Percentiles rank a stretch among this genome's conserved stretches.
Conservation (phyloP, 179 eudicot genomes). For the Silene vulgaris region DNA sequence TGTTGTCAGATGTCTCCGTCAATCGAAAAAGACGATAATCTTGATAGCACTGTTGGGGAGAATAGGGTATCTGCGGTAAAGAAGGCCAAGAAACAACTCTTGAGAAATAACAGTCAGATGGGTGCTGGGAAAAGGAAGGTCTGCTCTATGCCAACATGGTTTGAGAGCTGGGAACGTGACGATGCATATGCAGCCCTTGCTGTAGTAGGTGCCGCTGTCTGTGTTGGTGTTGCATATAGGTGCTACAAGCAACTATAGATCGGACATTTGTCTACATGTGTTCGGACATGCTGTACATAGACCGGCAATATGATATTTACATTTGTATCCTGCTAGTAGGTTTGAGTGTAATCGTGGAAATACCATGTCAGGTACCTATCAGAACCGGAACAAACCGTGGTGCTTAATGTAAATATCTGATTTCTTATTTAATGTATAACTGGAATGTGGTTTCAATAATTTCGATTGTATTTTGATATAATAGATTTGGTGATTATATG, state of each 20-base stretch:
- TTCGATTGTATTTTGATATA: background rate
- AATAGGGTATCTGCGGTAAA: conserved; percentile 32
- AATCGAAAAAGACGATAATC: conserved; percentile 28
- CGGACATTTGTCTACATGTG: background rate
- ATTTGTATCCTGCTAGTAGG: conserved; percentile 20
- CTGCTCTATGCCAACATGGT: conserved; percentile 76
- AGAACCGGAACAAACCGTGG: background rate
- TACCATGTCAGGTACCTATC: conserved; percentile 9
- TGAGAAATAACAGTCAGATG: conserved; percentile 41
- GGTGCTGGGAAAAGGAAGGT: conserved; percentile 44
- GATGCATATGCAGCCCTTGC: conserved; percentile 84
- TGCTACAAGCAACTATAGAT: conserved; percentile 57
- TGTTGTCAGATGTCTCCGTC: conserved; percentile 46
- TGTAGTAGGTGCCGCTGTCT: conserved; percentile 63
- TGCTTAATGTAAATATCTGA: conserved; percentile 25
- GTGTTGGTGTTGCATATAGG: conserved; percentile 68
- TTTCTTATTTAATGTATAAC: conserved; percentile 22
- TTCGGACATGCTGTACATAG: conserved; percentile 28
- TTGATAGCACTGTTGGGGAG: conserved; percentile 22
- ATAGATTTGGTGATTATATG: background rate
- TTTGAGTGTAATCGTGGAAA: conserved; percentile 23
- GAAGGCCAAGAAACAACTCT: conserved; percentile 40
- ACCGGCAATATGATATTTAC: conserved; percentile 23
- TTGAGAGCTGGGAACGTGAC: conserved; percentile 86
- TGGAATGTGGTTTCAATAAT: conserved; percentile 14